phyloP scores from a whole-genome alignment of 345 rosid genomes.

The Turnera subulata region DNA sequence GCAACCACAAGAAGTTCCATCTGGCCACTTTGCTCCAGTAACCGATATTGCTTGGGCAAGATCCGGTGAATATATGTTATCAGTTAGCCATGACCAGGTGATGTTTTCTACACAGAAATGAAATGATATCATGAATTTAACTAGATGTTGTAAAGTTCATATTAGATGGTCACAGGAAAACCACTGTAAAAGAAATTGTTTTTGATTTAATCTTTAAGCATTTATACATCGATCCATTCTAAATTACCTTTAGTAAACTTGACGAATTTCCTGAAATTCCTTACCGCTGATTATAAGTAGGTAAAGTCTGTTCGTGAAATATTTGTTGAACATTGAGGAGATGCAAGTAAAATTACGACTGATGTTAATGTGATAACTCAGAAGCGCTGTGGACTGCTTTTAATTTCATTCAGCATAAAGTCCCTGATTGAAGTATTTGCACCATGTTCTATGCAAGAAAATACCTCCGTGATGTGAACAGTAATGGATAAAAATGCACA shows the following conservation, averaged over 20 bases:
- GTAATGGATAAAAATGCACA: not conserved
- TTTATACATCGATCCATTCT: too few relatives aligned
- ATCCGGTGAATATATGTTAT: slow-evolving; percentile 65
- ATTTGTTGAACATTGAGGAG: not conserved
- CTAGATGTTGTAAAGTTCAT: too few relatives aligned
- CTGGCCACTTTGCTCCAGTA: slow-evolving; percentile 86
- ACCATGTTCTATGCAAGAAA: too few relatives aligned
- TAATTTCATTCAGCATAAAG: too few relatives aligned
- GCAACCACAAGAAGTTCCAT: slow-evolving; percentile 84
- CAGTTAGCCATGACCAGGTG: slow-evolving; percentile 97
- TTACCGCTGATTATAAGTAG: not conserved
- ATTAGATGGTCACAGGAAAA: too few relatives aligned
- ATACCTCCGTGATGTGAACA: too few relatives aligned
- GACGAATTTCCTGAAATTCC: not conserved
- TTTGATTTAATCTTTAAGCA: not conserved
- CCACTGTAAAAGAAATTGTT: not conserved
- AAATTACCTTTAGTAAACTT: not conserved
- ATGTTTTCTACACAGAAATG: slow-evolving; percentile 3
- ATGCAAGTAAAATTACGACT: not conserved
- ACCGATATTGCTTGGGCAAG: slow-evolving; percentile 81
- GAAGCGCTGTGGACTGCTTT: too few relatives aligned
- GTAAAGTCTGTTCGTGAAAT: not conserved
- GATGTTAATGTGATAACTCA: too few relatives aligned
- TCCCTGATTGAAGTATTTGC: too few relatives aligned
- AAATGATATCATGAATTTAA: not conserved